These are phyloP conservation scores for Puccinia horiana DNA, from an alignment of 1,284 basidiomycete genomes.

Conservation along the genomic window DNA sequence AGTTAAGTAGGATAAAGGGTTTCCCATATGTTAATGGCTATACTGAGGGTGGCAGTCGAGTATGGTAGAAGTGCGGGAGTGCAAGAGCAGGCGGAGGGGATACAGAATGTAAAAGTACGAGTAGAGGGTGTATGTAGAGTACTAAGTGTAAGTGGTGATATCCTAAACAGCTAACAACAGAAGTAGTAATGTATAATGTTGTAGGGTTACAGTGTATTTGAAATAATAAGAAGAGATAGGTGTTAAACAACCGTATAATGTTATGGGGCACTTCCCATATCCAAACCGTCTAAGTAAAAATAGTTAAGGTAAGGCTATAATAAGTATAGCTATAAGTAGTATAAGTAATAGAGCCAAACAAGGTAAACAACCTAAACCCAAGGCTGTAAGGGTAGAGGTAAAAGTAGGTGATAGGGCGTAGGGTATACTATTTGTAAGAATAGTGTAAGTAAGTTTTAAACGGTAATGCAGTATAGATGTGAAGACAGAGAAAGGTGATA, in stretches of 20 bases:
- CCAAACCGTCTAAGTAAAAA: conserved; percentile 12
- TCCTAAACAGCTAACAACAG: conserved; percentile 6
- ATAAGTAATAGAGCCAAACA: not conserved
- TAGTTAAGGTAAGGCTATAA: conserved; percentile 11
- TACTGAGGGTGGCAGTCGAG: not conserved
- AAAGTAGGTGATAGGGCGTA: conserved; percentile 7
- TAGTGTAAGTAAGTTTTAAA: conserved; percentile 10
- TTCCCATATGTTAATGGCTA: conserved; percentile 6
- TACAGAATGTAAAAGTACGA: not conserved
- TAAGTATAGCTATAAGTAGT: conserved; percentile 12
- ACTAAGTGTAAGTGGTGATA: not conserved
- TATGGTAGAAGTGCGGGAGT: not conserved
- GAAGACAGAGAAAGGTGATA: conserved; percentile 13
- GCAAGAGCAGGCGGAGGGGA: not conserved
- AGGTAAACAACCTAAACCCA: not conserved
- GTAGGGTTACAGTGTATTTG: not conserved
- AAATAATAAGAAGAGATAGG: not conserved
- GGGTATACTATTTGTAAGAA: conserved; percentile 2
- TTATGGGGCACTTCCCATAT: conserved; percentile 1
- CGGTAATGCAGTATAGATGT: not conserved
- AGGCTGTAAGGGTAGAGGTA: not conserved
- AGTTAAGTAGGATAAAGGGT: conserved; percentile 15
- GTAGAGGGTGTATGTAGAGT: conserved; percentile 3
- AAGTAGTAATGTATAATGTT: not conserved
- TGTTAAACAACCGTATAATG: conserved; percentile 1